Conservation (phyloP, 768 basidiomycete species). For the Neoboletus subvelutipes region DNA sequence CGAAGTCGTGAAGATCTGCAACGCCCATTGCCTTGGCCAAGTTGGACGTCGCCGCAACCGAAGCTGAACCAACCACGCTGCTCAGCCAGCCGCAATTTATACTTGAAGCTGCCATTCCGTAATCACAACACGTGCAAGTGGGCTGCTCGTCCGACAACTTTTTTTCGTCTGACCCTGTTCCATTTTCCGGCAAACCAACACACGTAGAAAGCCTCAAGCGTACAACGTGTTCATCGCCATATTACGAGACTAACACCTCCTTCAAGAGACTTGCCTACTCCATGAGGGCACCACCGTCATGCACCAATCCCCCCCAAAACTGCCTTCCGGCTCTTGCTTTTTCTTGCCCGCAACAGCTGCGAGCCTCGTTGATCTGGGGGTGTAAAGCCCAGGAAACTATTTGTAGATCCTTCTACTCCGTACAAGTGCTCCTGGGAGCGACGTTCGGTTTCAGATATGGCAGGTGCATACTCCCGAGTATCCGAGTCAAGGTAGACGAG, state of each 20-base stretch:
- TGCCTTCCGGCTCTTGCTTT: conserved; percentile 36
- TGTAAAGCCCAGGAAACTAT: conserved; percentile 29
- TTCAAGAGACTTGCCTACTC: conserved; percentile 8
- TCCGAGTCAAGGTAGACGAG: conserved; percentile 44
- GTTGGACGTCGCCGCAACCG: conserved; percentile 21
- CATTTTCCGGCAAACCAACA: not conserved
- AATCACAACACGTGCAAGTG: conserved; percentile 22
- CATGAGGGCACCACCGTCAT: conserved; percentile 17
- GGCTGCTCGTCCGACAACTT: not conserved
- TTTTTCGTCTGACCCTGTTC: not conserved
- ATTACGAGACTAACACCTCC: conserved; percentile 1
- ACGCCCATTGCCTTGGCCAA: conserved; percentile 26
- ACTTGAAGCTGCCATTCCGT: conserved; percentile 18
- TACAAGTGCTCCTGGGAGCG: conserved; percentile 6
- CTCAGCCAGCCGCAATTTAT: conserved; percentile 21
- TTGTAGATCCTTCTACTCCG: conserved; percentile 11
- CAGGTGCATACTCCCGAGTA: conserved; percentile 8
- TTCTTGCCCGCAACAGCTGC: conserved; percentile 27
- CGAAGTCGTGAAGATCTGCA: conserved; percentile 48
- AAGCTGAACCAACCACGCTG: conserved; percentile 14
- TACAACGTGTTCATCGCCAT: conserved; percentile 13
- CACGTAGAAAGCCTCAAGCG: conserved; percentile 4
- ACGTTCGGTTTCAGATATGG: not conserved
- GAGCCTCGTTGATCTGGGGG: conserved; percentile 23
- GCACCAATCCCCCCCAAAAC: conserved; percentile 33